Percentiles rank a stretch among this genome's conserved stretches.
phyloP scores from a whole-genome alignment of 805 yeast species.

The Teunomyces cretensis region DNA sequence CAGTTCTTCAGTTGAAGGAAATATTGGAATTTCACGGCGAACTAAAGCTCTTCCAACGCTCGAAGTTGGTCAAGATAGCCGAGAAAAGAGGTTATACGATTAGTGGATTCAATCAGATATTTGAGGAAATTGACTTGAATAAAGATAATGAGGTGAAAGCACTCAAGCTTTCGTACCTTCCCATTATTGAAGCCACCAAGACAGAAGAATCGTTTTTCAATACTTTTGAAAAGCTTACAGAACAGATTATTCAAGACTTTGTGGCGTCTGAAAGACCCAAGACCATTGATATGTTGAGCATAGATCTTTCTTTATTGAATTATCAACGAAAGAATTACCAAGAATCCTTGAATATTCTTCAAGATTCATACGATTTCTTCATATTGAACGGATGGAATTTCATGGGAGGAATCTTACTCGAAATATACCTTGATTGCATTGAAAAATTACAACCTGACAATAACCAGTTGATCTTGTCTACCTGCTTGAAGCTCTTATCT shows the following conservation, averaged over 20 bases:
- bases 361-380: conserved; percentile 68
- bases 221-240: conserved; percentile 53
- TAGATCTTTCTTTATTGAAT: conserved; percentile 75
- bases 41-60: conserved; percentile 47
- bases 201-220: conserved; percentile 20
- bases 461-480: conserved; percentile 28
- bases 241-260: conserved; percentile 53
- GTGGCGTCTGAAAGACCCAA: conserved; percentile 54
- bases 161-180: conserved; percentile 13
- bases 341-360: conserved; percentile 61
- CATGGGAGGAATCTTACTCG: conserved; percentile 65
- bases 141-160: not conserved
- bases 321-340: conserved; percentile 56
- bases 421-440: conserved; percentile 68
- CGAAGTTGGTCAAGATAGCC: conserved; percentile 34
- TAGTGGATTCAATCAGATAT: conserved; percentile 16
- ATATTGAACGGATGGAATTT: conserved; percentile 70
- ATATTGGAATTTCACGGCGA: conserved; percentile 48
- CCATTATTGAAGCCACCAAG: conserved; percentile 13
- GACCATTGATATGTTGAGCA: conserved; percentile 68
- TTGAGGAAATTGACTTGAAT: conserved; percentile 16
- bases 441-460: conserved; percentile 35
- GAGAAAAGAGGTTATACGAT: conserved; percentile 18
- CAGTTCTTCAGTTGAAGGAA: conserved; percentile 17
- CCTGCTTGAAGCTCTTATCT: conserved; percentile 43